Evolutionary conservation across 2,329 filamentous ascomycete genomes (phyloP).

Genomic region (Paracamarosporium sp.): DNA sequence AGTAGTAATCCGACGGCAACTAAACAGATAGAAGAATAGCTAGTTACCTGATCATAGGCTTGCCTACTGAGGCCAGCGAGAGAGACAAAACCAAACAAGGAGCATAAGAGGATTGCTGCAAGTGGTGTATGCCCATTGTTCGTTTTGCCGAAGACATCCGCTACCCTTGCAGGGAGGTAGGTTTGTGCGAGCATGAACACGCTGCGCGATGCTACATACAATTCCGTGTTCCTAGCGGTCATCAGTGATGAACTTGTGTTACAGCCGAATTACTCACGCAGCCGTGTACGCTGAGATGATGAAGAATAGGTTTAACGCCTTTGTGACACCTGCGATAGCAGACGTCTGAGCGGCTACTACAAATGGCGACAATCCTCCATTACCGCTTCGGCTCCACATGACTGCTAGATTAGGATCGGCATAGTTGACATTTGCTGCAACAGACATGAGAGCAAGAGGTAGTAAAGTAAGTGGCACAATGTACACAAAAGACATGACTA

Average conservation of each 20-base stretch:
- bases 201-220: slow-evolving; percentile 38
- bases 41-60: slow-evolving; percentile 28
- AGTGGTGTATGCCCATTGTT: slow-evolving; percentile 40
- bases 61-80: slow-evolving; percentile 30
- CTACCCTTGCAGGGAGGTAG: slow-evolving; percentile 23
- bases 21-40: not conserved
- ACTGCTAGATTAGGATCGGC: slow-evolving; percentile 29
- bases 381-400: slow-evolving; percentile 20
- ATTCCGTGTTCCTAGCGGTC: slow-evolving; percentile 31
- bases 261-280: slow-evolving; percentile 22
- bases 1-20: no score
- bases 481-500: slow-evolving; percentile 41
- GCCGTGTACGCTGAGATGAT: slow-evolving; percentile 41
- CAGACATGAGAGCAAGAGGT: slow-evolving; percentile 33
- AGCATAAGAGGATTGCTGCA: slow-evolving; percentile 35
- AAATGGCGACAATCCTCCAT: slow-evolving; percentile 26
- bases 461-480: slow-evolving; percentile 34
- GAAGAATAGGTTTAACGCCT: slow-evolving; percentile 35
- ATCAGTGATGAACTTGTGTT: not conserved
- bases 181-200: slow-evolving; percentile 37
- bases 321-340: slow-evolving; percentile 26
- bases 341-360: slow-evolving; percentile 33
- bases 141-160: slow-evolving; percentile 31
- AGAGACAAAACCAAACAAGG: slow-evolving; percentile 32
- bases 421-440: slow-evolving; percentile 39